Evolutionary conservation across 1,139 yeast genomes (phyloP).

Genomic region (Yamadazyma blattariae): DNA sequence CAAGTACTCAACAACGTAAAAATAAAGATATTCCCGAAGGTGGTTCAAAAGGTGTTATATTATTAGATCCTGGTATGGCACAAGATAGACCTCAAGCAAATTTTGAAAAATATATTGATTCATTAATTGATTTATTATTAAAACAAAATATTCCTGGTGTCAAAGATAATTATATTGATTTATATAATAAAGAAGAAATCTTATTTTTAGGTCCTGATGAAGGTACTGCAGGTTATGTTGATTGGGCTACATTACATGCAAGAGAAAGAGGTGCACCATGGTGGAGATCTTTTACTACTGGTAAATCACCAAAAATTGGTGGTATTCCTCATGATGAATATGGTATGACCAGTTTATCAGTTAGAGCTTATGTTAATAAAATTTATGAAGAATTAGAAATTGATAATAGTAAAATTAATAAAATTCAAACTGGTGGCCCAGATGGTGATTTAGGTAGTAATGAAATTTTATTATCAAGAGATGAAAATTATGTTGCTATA

Average conservation of each 20-base stretch:
- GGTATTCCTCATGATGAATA: constrained; percentile 98
- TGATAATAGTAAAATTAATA: constrained; percentile 56
- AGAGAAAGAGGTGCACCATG: constrained; percentile 91
- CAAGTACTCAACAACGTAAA: constrained; percentile 93
- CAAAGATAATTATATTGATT: constrained; percentile 83
- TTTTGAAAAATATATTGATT: constrained; percentile 89
- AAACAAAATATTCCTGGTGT: constrained; percentile 71
- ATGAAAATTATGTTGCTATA: constrained; percentile 81
- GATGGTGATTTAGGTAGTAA: constrained; percentile 98
- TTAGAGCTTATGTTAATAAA: constrained; percentile 87
- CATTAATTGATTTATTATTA: constrained; percentile 82
- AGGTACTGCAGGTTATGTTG: constrained; percentile 92
- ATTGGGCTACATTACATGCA: constrained; percentile 99
- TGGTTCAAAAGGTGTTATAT: constrained; percentile 95
- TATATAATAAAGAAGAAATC: constrained; percentile 82
- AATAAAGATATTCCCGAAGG: constrained; percentile 99
- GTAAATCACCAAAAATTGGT: constrained; percentile 87
- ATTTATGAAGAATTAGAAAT: constrained; percentile 75
- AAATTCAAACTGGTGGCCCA: constrained; percentile 98
- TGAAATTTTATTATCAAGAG: constrained; percentile 80
- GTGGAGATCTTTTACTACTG: constrained; percentile 99
- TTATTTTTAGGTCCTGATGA: constrained; percentile 98
- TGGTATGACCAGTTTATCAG: constrained; percentile 97
- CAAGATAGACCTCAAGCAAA: constrained; percentile 83
- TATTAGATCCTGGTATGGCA: constrained; percentile 76